Evolutionary conservation across 148 eudicot genomes (phyloP).

Genomic region (Limonium bicolor): DNA sequence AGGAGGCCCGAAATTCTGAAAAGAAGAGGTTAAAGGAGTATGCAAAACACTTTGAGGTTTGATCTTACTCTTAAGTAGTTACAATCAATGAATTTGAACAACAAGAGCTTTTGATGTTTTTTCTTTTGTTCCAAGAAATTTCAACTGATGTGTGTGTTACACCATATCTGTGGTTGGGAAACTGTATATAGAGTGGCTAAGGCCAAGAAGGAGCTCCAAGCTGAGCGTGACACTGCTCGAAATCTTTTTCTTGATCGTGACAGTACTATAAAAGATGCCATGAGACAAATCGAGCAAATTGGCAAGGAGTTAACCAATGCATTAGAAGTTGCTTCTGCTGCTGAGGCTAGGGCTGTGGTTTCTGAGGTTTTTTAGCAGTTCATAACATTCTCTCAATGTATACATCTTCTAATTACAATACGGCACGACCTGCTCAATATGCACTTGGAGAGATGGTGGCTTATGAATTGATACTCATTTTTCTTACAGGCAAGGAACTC

Average conservation of each 20-base stretch:
- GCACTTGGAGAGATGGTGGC: too few species aligned
- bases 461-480: too few species aligned
- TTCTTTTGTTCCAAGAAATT: too few species aligned
- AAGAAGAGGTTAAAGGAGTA: slow-evolving; percentile 70
- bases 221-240: slow-evolving; percentile 46
- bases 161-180: too few species aligned
- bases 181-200: slow-evolving; percentile 74
- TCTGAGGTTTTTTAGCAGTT: slow-evolving; percentile 36
- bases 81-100: too few species aligned
- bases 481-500: too few species aligned
- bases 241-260: slow-evolving; percentile 52
- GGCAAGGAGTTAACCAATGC: slow-evolving; percentile 58
- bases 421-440: too few species aligned
- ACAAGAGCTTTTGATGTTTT: too few species aligned
- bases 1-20: slow-evolving; percentile 72
- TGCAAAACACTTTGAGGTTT: slow-evolving; percentile 51
- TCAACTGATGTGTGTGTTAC: too few species aligned
- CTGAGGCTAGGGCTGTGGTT: slow-evolving; percentile 69
- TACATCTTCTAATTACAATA: too few species aligned
- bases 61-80: too few species aligned
- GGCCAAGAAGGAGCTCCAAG: slow-evolving; percentile 79
- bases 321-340: slow-evolving; percentile 48
- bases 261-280: slow-evolving; percentile 39
- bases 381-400: background rate
- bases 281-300: slow-evolving; percentile 64